phyloP scores from a whole-genome alignment of 495 filamentous ascomycete species.

The Penicillium dipodomyicola region DNA sequence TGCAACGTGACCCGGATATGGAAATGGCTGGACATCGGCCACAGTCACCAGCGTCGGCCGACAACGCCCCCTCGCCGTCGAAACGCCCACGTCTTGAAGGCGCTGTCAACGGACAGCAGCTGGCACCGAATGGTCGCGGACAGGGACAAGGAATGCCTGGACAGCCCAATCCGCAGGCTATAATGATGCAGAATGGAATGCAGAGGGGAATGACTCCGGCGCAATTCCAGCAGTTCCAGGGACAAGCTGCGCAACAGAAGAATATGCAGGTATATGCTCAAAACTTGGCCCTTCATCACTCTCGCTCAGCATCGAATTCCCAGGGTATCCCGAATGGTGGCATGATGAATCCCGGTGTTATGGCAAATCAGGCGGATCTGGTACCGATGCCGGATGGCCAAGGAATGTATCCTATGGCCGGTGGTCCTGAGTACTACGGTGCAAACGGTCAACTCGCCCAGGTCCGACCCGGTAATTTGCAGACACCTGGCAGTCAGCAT shows the following conservation, averaged over 20 bases:
- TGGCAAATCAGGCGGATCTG: slow-evolving; percentile 75
- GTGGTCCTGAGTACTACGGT: slow-evolving; percentile 62
- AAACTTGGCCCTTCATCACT: slow-evolving; percentile 74
- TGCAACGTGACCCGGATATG: slow-evolving; percentile 84
- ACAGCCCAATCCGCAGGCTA: slow-evolving; percentile 62
- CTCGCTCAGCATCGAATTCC: slow-evolving; percentile 57
- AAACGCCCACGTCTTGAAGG: slow-evolving; percentile 88
- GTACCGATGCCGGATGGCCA: slow-evolving; percentile 68
- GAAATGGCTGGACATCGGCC: slow-evolving; percentile 81
- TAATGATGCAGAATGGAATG: slow-evolving; percentile 76
- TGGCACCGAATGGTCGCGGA: slow-evolving; percentile 76
- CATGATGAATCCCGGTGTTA: slow-evolving; percentile 53
- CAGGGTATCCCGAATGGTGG: slow-evolving; percentile 71
- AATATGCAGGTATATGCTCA: slow-evolving; percentile 82
- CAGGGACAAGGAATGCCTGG: slow-evolving; percentile 68
- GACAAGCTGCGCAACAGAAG: slow-evolving; percentile 68
- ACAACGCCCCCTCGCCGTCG: slow-evolving; percentile 87
- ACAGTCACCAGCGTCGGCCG: slow-evolving; percentile 75
- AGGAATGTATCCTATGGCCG: slow-evolving; percentile 47
- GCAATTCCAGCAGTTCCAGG: slow-evolving; percentile 72
- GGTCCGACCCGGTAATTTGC: slow-evolving; percentile 51
- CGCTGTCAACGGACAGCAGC: slow-evolving; percentile 68
- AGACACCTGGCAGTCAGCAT: slow-evolving; percentile 53
- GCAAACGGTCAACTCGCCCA: slow-evolving; percentile 57
- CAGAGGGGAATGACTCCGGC: slow-evolving; percentile 68